A percentile compares a stretch with the other conserved stretches of the same genome.
These are phyloP conservation scores for Fusarium fujikuroi DNA, from an alignment of 2,329 filamentous ascomycete species.

Conservation along the genomic window DNA sequence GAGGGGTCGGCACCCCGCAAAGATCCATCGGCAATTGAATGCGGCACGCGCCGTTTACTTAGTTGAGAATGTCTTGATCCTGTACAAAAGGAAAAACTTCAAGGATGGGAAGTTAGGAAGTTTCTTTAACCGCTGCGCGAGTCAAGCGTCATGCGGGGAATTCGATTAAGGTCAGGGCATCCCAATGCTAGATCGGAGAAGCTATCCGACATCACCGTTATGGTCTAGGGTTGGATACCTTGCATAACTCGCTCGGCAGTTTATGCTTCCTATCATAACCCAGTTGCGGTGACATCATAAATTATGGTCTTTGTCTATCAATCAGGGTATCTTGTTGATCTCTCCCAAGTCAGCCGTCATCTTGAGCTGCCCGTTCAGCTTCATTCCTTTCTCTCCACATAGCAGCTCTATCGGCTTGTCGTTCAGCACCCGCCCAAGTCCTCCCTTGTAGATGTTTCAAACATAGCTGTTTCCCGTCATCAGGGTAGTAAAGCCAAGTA, in stretches of 20 bases:
- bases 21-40: constrained; percentile 18
- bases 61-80: not conserved
- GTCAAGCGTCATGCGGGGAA: not conserved
- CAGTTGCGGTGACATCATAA: not conserved
- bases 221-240: not conserved
- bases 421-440: constrained; percentile 56
- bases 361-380: not conserved
- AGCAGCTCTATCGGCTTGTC: constrained; percentile 29
- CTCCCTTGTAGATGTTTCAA: constrained; percentile 63
- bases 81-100: not conserved
- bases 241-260: not conserved
- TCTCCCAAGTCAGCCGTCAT: not conserved
- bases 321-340: not conserved
- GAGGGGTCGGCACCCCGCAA: constrained; percentile 28
- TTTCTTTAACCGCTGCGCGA: not conserved
- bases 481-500: constrained; percentile 65
- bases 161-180: not conserved
- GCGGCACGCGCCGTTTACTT: constrained; percentile 8
- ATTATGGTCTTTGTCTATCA: not conserved
- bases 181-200: not conserved
- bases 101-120: not conserved
- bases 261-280: not conserved
- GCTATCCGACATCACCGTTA: not conserved
- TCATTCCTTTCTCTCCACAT: constrained; percentile 36
- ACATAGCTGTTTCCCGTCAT: constrained; percentile 57